These are phyloP conservation scores for Jasminum sambac DNA, from an alignment of 257 asterid genomes.

Conservation along the genomic window DNA sequence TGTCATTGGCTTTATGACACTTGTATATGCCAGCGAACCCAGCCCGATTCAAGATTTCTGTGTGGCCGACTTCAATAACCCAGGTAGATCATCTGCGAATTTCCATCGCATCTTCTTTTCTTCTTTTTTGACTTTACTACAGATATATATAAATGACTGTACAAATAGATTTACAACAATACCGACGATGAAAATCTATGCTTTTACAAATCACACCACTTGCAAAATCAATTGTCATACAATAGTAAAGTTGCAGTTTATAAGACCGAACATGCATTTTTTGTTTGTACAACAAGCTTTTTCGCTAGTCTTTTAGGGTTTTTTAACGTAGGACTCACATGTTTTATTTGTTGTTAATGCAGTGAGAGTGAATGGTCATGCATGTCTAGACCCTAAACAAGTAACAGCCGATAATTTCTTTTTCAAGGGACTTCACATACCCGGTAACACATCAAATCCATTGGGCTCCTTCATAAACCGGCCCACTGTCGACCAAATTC, in stretches of 20 bases:
- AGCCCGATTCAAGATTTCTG: slow-evolving; percentile 57
- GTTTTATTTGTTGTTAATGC: not conserved
- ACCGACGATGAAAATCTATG: no score
- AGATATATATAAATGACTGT: no score
- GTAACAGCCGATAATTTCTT: slow-evolving; percentile 47
- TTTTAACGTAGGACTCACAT: not conserved
- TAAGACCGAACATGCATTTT: no score
- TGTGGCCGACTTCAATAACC: slow-evolving; percentile 43
- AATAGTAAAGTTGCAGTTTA: no score
- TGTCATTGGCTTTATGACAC: slow-evolving; percentile 20
- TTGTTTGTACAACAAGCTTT: no score
- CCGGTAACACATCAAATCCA: slow-evolving; percentile 53
- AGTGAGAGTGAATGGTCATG: slow-evolving; percentile 47
- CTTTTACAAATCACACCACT: no score
- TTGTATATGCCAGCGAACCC: slow-evolving; percentile 40
- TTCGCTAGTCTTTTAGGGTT: not conserved
- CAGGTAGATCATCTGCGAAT: slow-evolving; percentile 17
- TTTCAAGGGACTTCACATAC: slow-evolving; percentile 38
- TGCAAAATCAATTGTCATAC: no score
- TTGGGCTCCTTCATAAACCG: slow-evolving; percentile 43
- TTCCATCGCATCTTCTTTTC: not conserved
- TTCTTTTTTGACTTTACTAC: not conserved
- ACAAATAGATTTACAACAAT: no score
- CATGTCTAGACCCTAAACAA: slow-evolving; percentile 41
- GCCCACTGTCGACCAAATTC: slow-evolving; percentile 43